phyloP scores from a whole-genome alignment of 257 asterid genomes.

The Voacanga thouarsii region DNA sequence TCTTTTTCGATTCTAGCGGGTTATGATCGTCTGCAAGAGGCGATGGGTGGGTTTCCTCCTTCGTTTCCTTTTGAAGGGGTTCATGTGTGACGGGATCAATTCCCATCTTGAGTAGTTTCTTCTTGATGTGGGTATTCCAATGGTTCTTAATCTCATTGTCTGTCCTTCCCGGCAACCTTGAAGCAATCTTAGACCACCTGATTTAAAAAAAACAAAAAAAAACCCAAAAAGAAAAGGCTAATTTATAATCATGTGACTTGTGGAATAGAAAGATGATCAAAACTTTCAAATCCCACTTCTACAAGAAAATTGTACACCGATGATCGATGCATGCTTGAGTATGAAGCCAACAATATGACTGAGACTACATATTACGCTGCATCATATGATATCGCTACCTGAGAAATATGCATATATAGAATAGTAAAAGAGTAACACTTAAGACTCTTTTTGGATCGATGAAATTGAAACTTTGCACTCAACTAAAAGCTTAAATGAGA shows the following conservation, averaged over 20 bases:
- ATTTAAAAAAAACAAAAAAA: neutral
- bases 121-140: slow-evolving; percentile 96
- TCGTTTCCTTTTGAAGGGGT: slow-evolving; percentile 40
- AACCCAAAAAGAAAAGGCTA: neutral
- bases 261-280: neutral
- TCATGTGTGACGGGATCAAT: slow-evolving; percentile 89
- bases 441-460: slow-evolving; percentile 1
- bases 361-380: neutral
- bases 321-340: slow-evolving; percentile 1
- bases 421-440: slow-evolving; percentile 1
- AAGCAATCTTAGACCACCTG: slow-evolving; percentile 95
- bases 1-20: neutral
- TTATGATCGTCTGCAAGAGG: neutral
- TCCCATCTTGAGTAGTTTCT: slow-evolving; percentile 83
- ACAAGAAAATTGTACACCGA: slow-evolving; percentile 1
- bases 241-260: neutral
- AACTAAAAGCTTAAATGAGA: slow-evolving; percentile 8
- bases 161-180: slow-evolving; percentile 86
- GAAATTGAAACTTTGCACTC: slow-evolving; percentile 11
- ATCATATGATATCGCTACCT: neutral
- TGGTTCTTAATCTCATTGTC: slow-evolving; percentile 95
- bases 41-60: slow-evolving; percentile 7
- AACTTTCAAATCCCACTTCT: slow-evolving; percentile 2
- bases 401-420: neutral
- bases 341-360: slow-evolving; percentile 14